phyloP scores from a whole-genome alignment of 306 rosid species.

The Parietaria judaica region DNA sequence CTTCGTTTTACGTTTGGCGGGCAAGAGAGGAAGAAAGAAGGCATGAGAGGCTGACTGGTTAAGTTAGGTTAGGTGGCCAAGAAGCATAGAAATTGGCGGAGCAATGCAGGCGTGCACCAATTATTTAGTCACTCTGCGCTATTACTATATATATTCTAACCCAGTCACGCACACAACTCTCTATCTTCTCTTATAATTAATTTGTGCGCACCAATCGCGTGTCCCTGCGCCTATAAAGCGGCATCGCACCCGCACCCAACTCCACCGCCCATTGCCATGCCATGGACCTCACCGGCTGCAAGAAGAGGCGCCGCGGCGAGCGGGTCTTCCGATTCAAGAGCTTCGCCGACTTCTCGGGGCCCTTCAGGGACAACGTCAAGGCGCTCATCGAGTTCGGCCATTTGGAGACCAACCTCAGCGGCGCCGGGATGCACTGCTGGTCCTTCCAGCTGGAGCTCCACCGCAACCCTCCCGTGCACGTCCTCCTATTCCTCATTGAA shows the following conservation, averaged over 20 bases:
- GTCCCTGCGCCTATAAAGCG: too few species aligned
- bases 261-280: too few species aligned
- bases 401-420: conserved; percentile 36
- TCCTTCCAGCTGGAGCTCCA: conserved; percentile 76
- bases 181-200: conserved; percentile 32
- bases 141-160: conserved; percentile 1
- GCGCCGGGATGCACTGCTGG: conserved; percentile 50
- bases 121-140: too few species aligned
- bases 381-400: conserved; percentile 61
- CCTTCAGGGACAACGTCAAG: conserved; percentile 63
- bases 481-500: conserved; percentile 58
- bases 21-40: too few species aligned
- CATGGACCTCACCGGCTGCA: conserved; percentile 47
- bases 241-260: too few species aligned
- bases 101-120: too few species aligned
- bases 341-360: conserved; percentile 48
- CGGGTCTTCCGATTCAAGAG: conserved; percentile 67
- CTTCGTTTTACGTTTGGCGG: too few species aligned
- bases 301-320: conserved; percentile 74
- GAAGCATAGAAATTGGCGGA: too few species aligned
- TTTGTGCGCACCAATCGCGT: conserved; percentile 53
- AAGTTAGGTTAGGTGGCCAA: too few species aligned
- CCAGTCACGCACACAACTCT: background rate
- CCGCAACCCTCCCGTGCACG: conserved; percentile 60
- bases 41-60: too few species aligned